Conservation (phyloP, 2,329 filamentous ascomycete species). For the Microcera coccophila region DNA sequence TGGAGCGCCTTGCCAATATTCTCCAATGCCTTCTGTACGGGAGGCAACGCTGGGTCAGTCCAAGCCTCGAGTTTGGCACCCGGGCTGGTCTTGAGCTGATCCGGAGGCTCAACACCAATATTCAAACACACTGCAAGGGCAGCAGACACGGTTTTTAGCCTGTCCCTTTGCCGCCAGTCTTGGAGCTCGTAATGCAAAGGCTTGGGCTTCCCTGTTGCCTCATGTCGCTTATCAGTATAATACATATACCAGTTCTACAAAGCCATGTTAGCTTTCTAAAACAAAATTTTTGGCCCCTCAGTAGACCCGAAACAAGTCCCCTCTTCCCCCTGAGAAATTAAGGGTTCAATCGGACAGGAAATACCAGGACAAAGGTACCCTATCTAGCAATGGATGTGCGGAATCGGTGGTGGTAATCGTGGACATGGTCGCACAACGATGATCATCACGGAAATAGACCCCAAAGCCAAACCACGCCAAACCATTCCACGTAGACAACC, state of each 20-base stretch:
- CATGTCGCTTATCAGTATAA: constrained; percentile 95
- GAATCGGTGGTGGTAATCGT: too few relatives aligned
- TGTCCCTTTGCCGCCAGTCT: constrained; percentile 96
- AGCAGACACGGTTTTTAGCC: constrained; percentile 93
- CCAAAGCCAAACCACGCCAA: too few relatives aligned
- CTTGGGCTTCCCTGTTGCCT: constrained; percentile 85
- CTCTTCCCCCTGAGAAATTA: too few relatives aligned
- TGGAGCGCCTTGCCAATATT: constrained; percentile 96
- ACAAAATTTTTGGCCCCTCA: too few relatives aligned
- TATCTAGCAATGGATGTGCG: too few relatives aligned
- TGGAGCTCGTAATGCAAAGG: constrained; percentile 63
- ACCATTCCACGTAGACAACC: too few relatives aligned
- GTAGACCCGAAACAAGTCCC: too few relatives aligned
- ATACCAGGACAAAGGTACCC: too few relatives aligned
- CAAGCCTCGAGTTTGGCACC: constrained; percentile 94
- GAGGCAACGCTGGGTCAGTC: constrained; percentile 83
- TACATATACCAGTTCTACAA: constrained; percentile 97
- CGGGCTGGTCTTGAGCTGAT: constrained; percentile 92
- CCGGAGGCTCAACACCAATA: constrained; percentile 94
- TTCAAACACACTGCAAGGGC: constrained; percentile 93
- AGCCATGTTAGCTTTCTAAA: not conserved
- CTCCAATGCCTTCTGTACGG: constrained; percentile 80
- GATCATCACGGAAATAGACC: too few relatives aligned
- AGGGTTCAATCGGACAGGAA: too few relatives aligned
- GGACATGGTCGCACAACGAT: too few relatives aligned